These are phyloP conservation scores for Hordeum pubiflorum DNA, from an alignment of 202 grass and related monocot species.

Conservation along the genomic window DNA sequence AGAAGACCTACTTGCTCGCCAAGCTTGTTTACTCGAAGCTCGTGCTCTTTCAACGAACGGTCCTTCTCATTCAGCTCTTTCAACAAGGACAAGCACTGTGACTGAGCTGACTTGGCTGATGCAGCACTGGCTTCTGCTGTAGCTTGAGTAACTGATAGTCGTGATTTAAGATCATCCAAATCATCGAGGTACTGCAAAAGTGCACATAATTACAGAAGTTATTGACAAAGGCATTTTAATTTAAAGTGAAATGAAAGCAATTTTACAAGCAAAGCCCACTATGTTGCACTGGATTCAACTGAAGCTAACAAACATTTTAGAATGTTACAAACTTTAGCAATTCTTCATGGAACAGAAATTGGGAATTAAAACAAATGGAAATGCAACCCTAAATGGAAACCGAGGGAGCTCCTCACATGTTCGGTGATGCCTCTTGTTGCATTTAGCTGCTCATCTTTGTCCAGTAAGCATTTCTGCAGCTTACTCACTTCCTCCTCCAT, in stretches of 20 bases:
- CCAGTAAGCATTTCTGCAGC: conserved; percentile 57
- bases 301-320: neutral
- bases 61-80: conserved; percentile 77
- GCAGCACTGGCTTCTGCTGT: conserved; percentile 70
- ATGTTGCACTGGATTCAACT: neutral
- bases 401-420: conserved; percentile 36
- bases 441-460: conserved; percentile 55
- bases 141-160: conserved; percentile 50
- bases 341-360: neutral
- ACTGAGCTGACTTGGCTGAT: conserved; percentile 60
- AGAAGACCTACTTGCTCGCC: conserved; percentile 61
- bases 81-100: conserved; percentile 53
- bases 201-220: conserved; percentile 16
- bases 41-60: conserved; percentile 56
- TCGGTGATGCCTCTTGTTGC: conserved; percentile 26
- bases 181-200: conserved; percentile 60
- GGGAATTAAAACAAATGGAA: neutral
- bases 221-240: conserved; percentile 4
- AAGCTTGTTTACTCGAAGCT: conserved; percentile 64
- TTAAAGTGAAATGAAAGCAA: neutral
- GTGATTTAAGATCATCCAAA: conserved; percentile 59
- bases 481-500: conserved; percentile 72
- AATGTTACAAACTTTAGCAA: neutral
- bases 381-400: neutral
- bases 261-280: neutral